Conservation (phyloP, 139 green algal genomes). For the Limnomonas spitsbergensis region DNA sequence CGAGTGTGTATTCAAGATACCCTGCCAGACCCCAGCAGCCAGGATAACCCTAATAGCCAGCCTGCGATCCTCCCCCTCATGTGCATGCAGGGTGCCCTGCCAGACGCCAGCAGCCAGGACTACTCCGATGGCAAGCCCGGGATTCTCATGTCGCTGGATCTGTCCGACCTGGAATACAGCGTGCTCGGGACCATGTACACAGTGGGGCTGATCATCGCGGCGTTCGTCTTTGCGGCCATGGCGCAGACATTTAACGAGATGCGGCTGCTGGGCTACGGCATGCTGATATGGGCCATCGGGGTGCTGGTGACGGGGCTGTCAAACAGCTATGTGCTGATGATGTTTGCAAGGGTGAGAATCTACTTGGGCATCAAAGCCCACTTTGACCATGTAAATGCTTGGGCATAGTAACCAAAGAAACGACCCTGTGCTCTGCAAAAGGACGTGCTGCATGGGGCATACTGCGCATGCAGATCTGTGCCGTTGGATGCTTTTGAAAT, state of each 20-base stretch:
- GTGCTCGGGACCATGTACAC: conserved; percentile 47
- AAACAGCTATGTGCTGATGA: conserved; percentile 12
- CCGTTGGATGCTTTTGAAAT: too few species aligned
- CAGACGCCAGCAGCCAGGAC: not conserved
- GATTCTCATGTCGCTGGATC: conserved; percentile 18
- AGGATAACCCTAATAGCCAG: too few species aligned
- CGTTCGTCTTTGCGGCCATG: conserved; percentile 41
- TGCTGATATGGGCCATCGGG: conserved; percentile 46
- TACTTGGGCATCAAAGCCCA: not conserved
- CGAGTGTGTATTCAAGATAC: too few species aligned
- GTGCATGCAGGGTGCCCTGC: not conserved
- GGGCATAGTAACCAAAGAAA: too few species aligned
- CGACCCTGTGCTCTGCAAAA: too few species aligned
- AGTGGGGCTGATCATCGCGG: conserved; percentile 49
- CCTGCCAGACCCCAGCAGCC: too few species aligned
- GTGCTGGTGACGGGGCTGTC: conserved; percentile 31
- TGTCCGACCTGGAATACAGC: conserved; percentile 45
- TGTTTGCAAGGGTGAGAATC: conserved; percentile 6
- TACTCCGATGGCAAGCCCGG: conserved; percentile 2
- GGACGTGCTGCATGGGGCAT: too few species aligned
- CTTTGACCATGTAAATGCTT: not conserved
- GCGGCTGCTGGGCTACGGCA: conserved; percentile 46
- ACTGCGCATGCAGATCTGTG: too few species aligned
- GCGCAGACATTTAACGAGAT: conserved; percentile 36
- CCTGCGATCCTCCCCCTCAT: too few species aligned